Evolutionary conservation across 495 filamentous ascomycete genomes (phyloP).

Genomic region (Diplogelasinospora grovesii): DNA sequence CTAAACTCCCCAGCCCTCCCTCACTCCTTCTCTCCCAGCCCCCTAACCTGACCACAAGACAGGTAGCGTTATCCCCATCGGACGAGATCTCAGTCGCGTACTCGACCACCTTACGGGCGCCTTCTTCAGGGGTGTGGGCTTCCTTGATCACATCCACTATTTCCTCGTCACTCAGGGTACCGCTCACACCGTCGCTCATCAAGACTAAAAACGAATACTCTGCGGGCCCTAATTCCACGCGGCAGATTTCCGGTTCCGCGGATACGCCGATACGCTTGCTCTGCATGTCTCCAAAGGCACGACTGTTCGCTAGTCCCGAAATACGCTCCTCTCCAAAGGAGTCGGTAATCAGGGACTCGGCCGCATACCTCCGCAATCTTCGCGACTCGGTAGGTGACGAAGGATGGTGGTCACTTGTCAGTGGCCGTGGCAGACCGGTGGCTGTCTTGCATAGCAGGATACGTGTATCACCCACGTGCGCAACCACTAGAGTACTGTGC

Average conservation of each 20-base stretch:
- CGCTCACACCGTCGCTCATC: constrained; percentile 80
- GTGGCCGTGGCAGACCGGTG: constrained; percentile 67
- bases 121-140: constrained; percentile 81
- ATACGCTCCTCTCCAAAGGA: constrained; percentile 97
- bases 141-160: constrained; percentile 95
- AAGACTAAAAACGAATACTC: constrained; percentile 86
- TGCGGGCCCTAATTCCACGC: constrained; percentile 66
- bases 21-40: constrained; percentile 91
- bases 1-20: constrained; percentile 80
- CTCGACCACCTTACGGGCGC: constrained; percentile 65
- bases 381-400: constrained; percentile 75
- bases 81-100: constrained; percentile 79
- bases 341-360: constrained; percentile 75
- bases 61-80: constrained; percentile 93
- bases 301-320: constrained; percentile 85
- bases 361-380: constrained; percentile 78
- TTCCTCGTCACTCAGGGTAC: constrained; percentile 80
- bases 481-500: constrained; percentile 73
- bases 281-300: constrained; percentile 84
- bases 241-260: constrained; percentile 81
- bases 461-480: constrained; percentile 90
- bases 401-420: constrained; percentile 87
- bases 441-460: constrained; percentile 77
- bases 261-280: constrained; percentile 89
- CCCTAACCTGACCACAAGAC: constrained; percentile 80